Conservation (phyloP, 805 yeast genomes). For the Phaffomyces opuntiae region DNA sequence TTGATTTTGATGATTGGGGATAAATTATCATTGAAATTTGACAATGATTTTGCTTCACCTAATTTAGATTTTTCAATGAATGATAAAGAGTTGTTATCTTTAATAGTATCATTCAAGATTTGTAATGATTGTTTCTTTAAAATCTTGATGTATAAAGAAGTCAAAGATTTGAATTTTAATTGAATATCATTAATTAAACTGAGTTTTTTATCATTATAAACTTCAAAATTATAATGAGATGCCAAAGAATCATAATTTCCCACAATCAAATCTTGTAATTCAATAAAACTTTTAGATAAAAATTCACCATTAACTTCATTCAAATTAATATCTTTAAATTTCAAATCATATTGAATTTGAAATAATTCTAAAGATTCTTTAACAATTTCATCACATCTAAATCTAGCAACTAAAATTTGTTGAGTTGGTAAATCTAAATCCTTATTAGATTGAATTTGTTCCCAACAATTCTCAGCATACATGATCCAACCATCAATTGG, state of each 20-base stretch:
- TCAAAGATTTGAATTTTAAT: constrained; percentile 35
- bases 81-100: constrained; percentile 23
- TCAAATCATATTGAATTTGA: constrained; percentile 5
- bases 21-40: constrained; percentile 12
- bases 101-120: constrained; percentile 23
- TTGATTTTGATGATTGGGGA: constrained; percentile 15
- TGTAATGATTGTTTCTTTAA: constrained; percentile 29
- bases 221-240: constrained; percentile 60
- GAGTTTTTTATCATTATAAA: constrained; percentile 56
- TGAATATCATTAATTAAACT: constrained; percentile 45
- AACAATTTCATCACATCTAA: constrained; percentile 87
- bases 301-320: constrained; percentile 15
- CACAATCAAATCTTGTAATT: constrained; percentile 41
- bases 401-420: constrained; percentile 89
- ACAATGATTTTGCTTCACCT: constrained; percentile 23
- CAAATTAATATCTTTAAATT: constrained; percentile 7
- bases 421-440: constrained; percentile 96
- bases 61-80: constrained; percentile 27
- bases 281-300: constrained; percentile 37
- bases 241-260: constrained; percentile 62
- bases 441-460: constrained; percentile 85
- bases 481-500: constrained; percentile 96
- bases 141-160: constrained; percentile 33
- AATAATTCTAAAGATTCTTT: constrained; percentile 27
- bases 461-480: constrained; percentile 89